A percentile compares a stretch with the other conserved stretches of the same genome.
phyloP scores from a whole-genome alignment of 495 filamentous ascomycete genomes.

The Neurospora tetrasperma region DNA sequence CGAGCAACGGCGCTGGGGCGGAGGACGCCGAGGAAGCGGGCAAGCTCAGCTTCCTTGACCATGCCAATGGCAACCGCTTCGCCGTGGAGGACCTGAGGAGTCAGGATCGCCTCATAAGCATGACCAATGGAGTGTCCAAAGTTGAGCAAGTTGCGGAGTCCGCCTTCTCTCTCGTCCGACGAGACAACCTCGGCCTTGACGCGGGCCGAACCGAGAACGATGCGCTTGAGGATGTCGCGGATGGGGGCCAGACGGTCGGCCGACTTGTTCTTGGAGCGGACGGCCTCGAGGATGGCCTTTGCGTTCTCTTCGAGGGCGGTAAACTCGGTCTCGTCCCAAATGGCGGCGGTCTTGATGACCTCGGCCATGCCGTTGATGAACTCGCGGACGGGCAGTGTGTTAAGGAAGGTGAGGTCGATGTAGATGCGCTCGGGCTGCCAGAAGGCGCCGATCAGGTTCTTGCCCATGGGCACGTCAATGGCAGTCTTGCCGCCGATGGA shows the following conservation, averaged over 20 bases:
- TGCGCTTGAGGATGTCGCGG: slow-evolving; percentile 66
- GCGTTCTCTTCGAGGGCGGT: slow-evolving; percentile 74
- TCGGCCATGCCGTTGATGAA: slow-evolving; percentile 99
- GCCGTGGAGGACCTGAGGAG: slow-evolving; percentile 89
- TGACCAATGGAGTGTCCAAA: slow-evolving; percentile 98
- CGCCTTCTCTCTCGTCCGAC: slow-evolving; percentile 86
- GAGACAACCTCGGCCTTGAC: slow-evolving; percentile 93
- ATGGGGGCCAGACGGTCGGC: slow-evolving; percentile 54
- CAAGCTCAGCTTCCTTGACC: slow-evolving; percentile 93
- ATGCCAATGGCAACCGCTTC: slow-evolving; percentile 95
- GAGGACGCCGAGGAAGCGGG: slow-evolving; percentile 80
- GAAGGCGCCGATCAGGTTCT: slow-evolving; percentile 93
- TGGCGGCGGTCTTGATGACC: slow-evolving; percentile 95
- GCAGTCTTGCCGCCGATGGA: slow-evolving; percentile 98
- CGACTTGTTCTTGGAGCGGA: slow-evolving; percentile 44
- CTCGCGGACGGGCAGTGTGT: slow-evolving; percentile 81
- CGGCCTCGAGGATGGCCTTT: slow-evolving; percentile 57
- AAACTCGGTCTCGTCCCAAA: slow-evolving; percentile 87
- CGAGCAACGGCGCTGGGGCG: slow-evolving; percentile 80
- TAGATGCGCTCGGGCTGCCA: slow-evolving; percentile 93
- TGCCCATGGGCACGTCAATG: slow-evolving; percentile 92
- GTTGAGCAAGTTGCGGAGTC: slow-evolving; percentile 88
- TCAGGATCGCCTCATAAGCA: slow-evolving; percentile 89
- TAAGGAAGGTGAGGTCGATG: slow-evolving; percentile 87
- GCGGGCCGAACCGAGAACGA: slow-evolving; percentile 77